These are phyloP conservation scores for Albizia julibrissin DNA, from an alignment of 306 rosid species.

Conservation along the genomic window DNA sequence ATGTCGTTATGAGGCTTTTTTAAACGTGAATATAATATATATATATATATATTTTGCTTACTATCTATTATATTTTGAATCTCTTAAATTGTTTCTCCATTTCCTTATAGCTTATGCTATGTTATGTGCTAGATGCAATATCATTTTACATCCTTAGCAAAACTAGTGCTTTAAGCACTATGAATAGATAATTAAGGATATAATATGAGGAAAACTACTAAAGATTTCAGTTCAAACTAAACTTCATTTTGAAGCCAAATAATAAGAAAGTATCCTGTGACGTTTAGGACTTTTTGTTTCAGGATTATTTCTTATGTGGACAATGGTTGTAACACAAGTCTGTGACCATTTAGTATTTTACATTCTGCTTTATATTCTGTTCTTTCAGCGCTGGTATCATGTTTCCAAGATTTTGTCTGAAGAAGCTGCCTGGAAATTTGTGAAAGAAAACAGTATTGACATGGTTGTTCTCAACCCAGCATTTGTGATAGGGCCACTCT, in stretches of 20 bases:
- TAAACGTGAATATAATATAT: neutral
- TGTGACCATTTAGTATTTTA: neutral
- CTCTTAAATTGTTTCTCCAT: neutral
- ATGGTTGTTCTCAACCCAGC: conserved; percentile 76
- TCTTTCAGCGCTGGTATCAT: conserved; percentile 70
- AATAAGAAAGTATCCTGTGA: neutral
- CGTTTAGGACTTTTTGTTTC: neutral
- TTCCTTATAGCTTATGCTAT: neutral
- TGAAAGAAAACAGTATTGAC: conserved; percentile 66
- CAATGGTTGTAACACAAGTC: neutral
- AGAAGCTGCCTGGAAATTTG: conserved; percentile 85
- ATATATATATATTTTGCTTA: neutral
- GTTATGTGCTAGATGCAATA: neutral
- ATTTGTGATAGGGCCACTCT: conserved; percentile 78
- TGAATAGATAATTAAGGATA: neutral
- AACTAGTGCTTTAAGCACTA: neutral
- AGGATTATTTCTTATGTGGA: neutral
- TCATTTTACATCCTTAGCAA: neutral
- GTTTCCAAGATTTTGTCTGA: conserved; percentile 86
- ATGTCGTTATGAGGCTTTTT: neutral
- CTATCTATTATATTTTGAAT: neutral
- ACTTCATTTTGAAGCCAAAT: neutral
- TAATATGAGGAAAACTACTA: neutral
- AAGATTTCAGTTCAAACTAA: neutral
- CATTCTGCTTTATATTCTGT: neutral